Base-by-base conservation (phyloP, 352 stramenopile species). In the Phytophthora crassamura region DNA sequence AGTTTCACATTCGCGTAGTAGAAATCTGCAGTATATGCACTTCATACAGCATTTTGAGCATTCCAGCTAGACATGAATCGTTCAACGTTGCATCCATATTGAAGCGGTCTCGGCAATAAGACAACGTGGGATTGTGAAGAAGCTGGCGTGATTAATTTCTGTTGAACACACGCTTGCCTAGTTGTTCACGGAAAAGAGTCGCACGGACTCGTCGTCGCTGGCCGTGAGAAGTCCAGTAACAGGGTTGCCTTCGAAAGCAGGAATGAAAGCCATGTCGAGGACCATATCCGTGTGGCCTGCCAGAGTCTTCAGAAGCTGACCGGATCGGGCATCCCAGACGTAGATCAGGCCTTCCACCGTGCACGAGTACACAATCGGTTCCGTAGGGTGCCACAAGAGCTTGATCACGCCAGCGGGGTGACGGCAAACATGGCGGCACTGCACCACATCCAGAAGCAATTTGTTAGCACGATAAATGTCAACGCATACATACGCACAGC, bases 221-320 rank as follows among this genome's bases (percentile, higher is more conserved):
- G 77, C 74, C 2, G 89, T 95, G 64, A 97, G 82, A 47, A 97
- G 73, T 9, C 78, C 77, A 35, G 79, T 63, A 1, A 86, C 70
- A 14, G 68, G 50, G 12, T 65, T 62, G 45, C 70, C 78, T 28
- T 82, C 67, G 33, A 80, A 72, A 8, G 76, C 75, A 11, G 69
- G 64, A 36, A 93, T 75, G 40, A 97, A 92, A 30, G 73, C 75
- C 77, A 98, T 92, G 66, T 98, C 94, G 25, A 98, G 74, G 12
- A 98, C 80, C 89, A 97, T 97, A 64, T 98, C 94, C 15, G 78
- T 84, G 74, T 98, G 93, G 30, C 92, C 91, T 20, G 83, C 88
- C 36, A 97, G 76, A 10, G 77, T 78, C 62, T 82, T 87, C 34
- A 96, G 45, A 54, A 88, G 79, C 41, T 89, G 75, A 35, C 94